Evolutionary conservation across 176 grass and related monocot species (phyloP).

Genomic region (Ananas comosus): DNA sequence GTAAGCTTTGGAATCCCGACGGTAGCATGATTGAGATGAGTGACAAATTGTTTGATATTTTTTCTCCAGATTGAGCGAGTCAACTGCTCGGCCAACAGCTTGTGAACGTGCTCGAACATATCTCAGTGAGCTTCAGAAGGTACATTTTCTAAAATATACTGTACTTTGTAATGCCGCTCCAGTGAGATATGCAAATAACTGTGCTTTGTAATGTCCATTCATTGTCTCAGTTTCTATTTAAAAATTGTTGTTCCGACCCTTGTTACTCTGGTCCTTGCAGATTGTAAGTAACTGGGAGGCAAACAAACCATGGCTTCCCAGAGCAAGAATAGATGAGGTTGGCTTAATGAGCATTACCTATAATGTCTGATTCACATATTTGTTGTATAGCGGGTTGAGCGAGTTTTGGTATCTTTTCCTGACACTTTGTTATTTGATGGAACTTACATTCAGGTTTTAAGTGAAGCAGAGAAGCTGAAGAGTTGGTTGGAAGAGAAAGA

Average conservation of each 20-base stretch:
- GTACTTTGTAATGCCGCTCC: too few relatives aligned
- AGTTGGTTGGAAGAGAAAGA: constrained; percentile 87
- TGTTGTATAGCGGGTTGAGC: too few relatives aligned
- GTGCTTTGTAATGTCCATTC: neutral
- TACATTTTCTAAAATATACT: neutral
- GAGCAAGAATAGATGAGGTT: constrained; percentile 87
- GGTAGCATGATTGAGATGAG: constrained; percentile 4
- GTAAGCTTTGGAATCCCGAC: neutral
- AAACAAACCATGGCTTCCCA: constrained; percentile 83
- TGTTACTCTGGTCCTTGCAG: constrained; percentile 31
- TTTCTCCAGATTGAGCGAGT: constrained; percentile 62
- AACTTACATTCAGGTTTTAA: constrained; percentile 43
- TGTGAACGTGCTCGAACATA: constrained; percentile 68
- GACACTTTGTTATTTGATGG: neutral
- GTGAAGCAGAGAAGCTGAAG: constrained; percentile 70
- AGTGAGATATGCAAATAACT: neutral
- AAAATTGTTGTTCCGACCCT: neutral
- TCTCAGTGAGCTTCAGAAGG: constrained; percentile 70
- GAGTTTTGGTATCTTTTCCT: too few relatives aligned
- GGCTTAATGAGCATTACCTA: constrained; percentile 9
- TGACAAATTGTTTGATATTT: constrained; percentile 17
- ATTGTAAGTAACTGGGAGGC: constrained; percentile 88
- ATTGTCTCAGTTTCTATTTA: neutral
- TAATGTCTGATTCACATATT: constrained; percentile 6
- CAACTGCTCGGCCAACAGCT: constrained; percentile 62